Percentiles rank a stretch among this genome's conserved stretches.
Evolutionary conservation across 1,284 basidiomycete species (phyloP).

Genomic region (Apiotrichum domesticum): DNA sequence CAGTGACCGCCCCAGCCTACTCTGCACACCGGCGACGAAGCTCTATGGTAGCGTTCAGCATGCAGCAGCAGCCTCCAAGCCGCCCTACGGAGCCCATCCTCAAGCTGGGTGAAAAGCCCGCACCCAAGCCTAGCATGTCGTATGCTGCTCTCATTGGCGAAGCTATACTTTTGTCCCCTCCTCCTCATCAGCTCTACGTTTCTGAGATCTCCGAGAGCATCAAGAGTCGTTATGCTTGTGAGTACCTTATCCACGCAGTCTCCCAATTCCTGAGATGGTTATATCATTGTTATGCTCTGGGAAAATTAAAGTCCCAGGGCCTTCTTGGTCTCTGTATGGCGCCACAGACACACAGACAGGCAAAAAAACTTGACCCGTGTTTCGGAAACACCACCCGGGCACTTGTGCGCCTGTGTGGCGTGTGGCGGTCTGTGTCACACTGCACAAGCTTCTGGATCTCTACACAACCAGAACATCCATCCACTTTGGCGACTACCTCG

Average conservation of each 20-base stretch:
- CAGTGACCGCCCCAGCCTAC: neutral
- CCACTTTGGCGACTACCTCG: too few relatives aligned
- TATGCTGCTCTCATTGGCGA: conserved; percentile 46
- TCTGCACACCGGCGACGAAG: neutral
- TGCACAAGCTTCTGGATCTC: neutral
- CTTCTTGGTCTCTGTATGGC: too few relatives aligned
- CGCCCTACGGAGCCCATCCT: conserved; percentile 40
- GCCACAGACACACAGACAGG: neutral
- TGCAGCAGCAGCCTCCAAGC: too few relatives aligned
- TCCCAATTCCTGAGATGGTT: too few relatives aligned
- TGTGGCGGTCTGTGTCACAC: neutral
- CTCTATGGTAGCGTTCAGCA: neutral
- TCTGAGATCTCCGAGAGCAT: conserved; percentile 44
- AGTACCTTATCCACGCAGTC: conserved; percentile 16
- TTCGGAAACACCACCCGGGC: too few relatives aligned
- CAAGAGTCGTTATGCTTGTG: conserved; percentile 41
- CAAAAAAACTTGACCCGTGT: neutral
- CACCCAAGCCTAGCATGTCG: conserved; percentile 37
- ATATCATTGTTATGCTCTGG: too few relatives aligned
- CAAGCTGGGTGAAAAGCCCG: conserved; percentile 35
- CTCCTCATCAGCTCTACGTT: conserved; percentile 44
- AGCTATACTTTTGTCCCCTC: conserved; percentile 34
- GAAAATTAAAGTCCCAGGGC: too few relatives aligned
- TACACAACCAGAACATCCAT: neutral
- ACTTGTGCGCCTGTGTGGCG: too few relatives aligned